Conservation (phyloP, 2,329 filamentous ascomycete species). For the Fusarium pininemorale region DNA sequence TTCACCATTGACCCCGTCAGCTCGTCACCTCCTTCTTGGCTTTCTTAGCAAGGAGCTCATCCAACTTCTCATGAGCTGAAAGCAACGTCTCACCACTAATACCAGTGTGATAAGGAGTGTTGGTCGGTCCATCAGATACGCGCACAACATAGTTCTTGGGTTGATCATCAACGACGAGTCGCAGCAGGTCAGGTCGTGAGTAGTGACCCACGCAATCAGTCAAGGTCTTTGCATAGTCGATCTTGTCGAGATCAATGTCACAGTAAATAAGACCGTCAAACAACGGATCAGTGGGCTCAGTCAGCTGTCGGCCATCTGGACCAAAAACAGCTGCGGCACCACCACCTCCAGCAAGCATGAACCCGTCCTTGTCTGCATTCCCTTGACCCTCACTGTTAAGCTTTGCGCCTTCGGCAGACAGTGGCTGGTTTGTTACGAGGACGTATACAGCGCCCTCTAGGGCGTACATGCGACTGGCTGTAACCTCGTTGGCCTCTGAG, state of each 20-base stretch:
- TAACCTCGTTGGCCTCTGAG: slow-evolving; percentile 25
- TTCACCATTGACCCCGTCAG: accelerated
- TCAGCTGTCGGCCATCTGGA: slow-evolving; percentile 42
- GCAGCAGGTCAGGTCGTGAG: slow-evolving; percentile 51
- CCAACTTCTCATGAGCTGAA: not conserved
- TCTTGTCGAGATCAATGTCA: slow-evolving; percentile 46
- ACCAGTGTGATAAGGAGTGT: not conserved
- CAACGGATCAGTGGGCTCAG: slow-evolving; percentile 38
- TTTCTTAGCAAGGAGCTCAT: not conserved
- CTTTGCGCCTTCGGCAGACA: slow-evolving; percentile 50
- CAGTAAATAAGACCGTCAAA: slow-evolving; percentile 50
- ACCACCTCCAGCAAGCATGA: slow-evolving; percentile 16
- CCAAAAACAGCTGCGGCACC: slow-evolving; percentile 44
- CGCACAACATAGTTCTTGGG: not conserved
- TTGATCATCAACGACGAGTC: slow-evolving; percentile 31
- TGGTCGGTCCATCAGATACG: not conserved
- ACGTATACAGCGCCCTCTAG: slow-evolving; percentile 65
- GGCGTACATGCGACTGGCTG: slow-evolving; percentile 61
- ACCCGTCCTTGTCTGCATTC: slow-evolving; percentile 42
- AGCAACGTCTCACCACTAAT: not conserved
- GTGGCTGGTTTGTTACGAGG: slow-evolving; percentile 58
- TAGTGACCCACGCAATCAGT: slow-evolving; percentile 49
- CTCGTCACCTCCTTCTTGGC: not conserved
- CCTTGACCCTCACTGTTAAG: slow-evolving; percentile 39
- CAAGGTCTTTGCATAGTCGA: slow-evolving; percentile 39